Base-by-base conservation (phyloP, 495 filamentous ascomycete genomes). In the Penicillium paradoxum region DNA sequence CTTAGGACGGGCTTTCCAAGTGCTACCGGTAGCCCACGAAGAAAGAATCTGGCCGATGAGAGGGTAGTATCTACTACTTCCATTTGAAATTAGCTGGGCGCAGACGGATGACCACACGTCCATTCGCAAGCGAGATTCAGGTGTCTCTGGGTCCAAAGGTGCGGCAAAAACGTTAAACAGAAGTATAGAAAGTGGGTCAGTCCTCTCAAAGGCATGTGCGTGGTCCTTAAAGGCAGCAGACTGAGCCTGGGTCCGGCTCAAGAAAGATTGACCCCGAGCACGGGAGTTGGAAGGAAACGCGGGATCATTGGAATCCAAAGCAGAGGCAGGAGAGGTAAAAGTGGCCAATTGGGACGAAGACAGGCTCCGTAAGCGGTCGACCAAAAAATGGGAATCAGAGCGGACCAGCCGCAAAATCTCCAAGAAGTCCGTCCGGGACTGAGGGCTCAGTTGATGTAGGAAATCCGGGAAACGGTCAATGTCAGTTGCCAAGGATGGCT, bases 31-130 rank as follows among this genome's bases (percentile, higher is more conserved):
- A 47, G 90, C 82, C 87, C 89, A 97, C 49, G 87, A 82, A 69
- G 92, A 90, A 32, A 97, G 80, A 11, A 77, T 68, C 32, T 75
- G 67, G 49, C 66, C 66, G 33, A 77, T 58, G 4, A 77, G 65
- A 41, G 67, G 65, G 45, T 68, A 66, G 37, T 72, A 75, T 59
- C 62, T 70, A 60, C 55, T 73, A 60, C 72, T 72, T 41, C 69
- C 71, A 39, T 70, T 64, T 57, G 69, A 62, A 34, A 77, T 67
- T 63, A 96, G 72, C 56, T 85, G 86, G 22, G 93, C 90, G 66
- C 90, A 96, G 24, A 85, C 80, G 30, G 86, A 89, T 38, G 93
- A 88, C 91, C 91, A 97, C 25, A 89, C 79, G 56, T 92, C 85
- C 42, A 86, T 83, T 56, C 89, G 83, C 62, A 95, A 84, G 25